A percentile compares a stretch with the other conserved stretches of the same genome.
Conservation (phyloP, 176 grass and related monocot species). For the Elymus sibiricus region DNA sequence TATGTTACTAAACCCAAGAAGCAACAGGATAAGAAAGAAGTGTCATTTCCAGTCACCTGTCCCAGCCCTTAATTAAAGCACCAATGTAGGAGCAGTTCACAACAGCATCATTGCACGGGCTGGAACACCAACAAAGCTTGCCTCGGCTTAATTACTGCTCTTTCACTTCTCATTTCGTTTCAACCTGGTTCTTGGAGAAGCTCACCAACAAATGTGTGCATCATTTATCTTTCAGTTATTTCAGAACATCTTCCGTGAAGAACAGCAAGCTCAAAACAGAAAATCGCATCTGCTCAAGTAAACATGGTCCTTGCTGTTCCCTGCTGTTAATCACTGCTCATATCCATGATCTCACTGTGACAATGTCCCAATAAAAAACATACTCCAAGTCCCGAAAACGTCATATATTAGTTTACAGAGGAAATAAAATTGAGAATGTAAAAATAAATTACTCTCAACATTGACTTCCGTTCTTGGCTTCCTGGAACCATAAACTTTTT, state of each 20-base stretch:
- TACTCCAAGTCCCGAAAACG: too few species aligned
- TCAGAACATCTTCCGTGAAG: background rate
- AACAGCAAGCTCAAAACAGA: background rate
- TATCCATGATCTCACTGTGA: background rate
- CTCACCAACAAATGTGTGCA: constrained; percentile 14
- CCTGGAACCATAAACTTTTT: background rate
- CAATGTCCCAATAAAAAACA: too few species aligned
- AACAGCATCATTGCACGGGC: constrained; percentile 6
- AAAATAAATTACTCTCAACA: background rate
- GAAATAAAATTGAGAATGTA: background rate
- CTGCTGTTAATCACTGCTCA: background rate
- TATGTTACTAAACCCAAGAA: constrained; percentile 20
- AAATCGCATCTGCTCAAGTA: background rate
- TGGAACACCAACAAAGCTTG: background rate
- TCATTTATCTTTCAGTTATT: constrained; percentile 4
- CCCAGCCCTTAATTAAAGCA: background rate
- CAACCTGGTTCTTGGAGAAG: background rate
- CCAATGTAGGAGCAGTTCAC: background rate
- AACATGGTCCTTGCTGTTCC: constrained; percentile 4
- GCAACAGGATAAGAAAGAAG: constrained; percentile 12
- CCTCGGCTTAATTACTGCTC: background rate
- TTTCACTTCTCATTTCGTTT: background rate
- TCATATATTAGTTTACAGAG: too few species aligned
- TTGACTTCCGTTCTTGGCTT: background rate
- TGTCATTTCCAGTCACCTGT: constrained; percentile 14